Evolutionary conservation across 352 stramenopile genomes (phyloP), one percentile per base, ranked within the genome.

Genomic region (Peronosclerospora sorghi): DNA sequence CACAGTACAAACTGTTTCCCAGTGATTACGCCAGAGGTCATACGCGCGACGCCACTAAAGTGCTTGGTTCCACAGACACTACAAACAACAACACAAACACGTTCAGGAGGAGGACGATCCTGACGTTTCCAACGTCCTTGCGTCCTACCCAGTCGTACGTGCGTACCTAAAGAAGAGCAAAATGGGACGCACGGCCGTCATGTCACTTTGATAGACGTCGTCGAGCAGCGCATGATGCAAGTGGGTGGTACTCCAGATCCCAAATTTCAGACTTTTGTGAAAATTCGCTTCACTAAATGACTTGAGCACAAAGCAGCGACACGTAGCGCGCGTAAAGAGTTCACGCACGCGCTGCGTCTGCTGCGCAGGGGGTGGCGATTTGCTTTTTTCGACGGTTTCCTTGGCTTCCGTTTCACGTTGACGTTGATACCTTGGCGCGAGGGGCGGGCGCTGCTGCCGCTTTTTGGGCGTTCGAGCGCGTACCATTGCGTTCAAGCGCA

Each of bases 231-330:
- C 62, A 43, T 85, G 86, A 52, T 83, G 71, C 42, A 63, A 56
- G 56, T 30, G 79, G 13, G 77, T 90, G 44, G 68, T 85, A 38
- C 71, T 86, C 77, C 77, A 90, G 37, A 90, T 46, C 24, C 77
- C 77, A 45, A 69, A 90, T 59, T 90, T 90, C 35, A 90, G 62
- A 35, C 77, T 90, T 59, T 85, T 87, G 62, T 90, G 77, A 32
- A 90, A 49, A 39, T 90, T 86, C n/a, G 68, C 71, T 38, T 90
- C 77, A 41, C 77, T 90, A 46, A 90, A 90, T 15, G 70, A 85
- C 54, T 90, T 90, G 55, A 87, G 57, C 36, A 90, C 73, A 41
- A 90, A 90, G 54, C 74, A 90, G 19, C 73, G 72, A 46, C 72
- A 85, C 15, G 68, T 89, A 21, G 68, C 48, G 21, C 58, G 73